These are phyloP conservation scores for Fistulina hepatica DNA, from an alignment of 1,284 basidiomycete genomes.

Conservation along the genomic window DNA sequence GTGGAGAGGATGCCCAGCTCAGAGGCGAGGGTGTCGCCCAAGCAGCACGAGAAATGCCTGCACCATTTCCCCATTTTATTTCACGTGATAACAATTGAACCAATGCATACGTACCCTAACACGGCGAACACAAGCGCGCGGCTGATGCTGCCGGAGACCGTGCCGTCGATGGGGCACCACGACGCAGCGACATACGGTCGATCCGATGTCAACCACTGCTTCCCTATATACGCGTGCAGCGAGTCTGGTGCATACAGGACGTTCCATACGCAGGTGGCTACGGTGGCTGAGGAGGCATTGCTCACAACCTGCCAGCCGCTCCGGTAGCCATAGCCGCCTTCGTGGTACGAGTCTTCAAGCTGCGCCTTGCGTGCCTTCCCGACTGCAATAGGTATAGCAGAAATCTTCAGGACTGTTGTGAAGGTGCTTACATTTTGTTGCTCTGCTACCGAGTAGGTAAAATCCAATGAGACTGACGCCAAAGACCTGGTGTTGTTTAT, in stretches of 20 bases:
- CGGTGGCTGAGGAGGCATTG: conserved; percentile 65
- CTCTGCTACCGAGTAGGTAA: conserved; percentile 73
- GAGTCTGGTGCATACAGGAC: conserved; percentile 37
- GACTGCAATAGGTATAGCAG: conserved; percentile 25
- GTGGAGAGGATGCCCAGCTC: conserved; percentile 77
- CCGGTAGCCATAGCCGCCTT: conserved; percentile 50
- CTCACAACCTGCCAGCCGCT: conserved; percentile 71
- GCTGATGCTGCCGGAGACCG: conserved; percentile 36
- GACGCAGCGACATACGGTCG: conserved; percentile 16
- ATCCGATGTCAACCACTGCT: conserved; percentile 16
- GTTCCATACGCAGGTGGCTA: conserved; percentile 60
- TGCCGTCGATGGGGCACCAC: conserved; percentile 47
- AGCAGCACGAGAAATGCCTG: conserved; percentile 74
- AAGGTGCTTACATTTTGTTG: conserved; percentile 58
- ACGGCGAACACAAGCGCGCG: conserved; percentile 20
- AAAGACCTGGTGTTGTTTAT: no score
- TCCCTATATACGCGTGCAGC: conserved; percentile 22
- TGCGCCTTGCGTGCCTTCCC: conserved; percentile 59
- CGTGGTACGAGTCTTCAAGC: conserved; percentile 72
- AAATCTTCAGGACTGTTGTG: not conserved
- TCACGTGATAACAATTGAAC: no score
- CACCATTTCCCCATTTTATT: no score
- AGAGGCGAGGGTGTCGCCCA: conserved; percentile 72
- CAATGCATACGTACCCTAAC: no score
- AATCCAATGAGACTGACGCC: conserved; percentile 71